phyloP scores from a whole-genome alignment of 805 yeast genomes.

The Zygosaccharomyces lentus region DNA sequence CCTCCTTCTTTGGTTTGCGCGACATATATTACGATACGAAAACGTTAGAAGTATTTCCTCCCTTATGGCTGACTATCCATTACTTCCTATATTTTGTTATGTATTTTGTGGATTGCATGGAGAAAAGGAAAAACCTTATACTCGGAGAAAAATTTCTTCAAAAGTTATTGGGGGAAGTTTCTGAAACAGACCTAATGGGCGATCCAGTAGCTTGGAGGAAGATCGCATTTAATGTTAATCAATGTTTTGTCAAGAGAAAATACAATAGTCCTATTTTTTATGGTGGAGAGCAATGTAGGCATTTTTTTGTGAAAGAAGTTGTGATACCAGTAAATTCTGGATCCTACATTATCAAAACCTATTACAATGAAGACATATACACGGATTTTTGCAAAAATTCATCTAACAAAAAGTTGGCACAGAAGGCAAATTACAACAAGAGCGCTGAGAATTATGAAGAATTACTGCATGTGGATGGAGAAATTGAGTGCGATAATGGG shows the following conservation, averaged over 20 bases:
- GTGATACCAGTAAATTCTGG: neutral
- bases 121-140: neutral
- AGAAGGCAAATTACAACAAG: neutral
- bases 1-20: neutral
- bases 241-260: no score
- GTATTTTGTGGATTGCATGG: neutral
- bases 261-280: no score
- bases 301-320: no score
- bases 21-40: neutral
- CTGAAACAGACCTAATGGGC: neutral
- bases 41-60: neutral
- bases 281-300: no score
- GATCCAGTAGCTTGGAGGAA: no score
- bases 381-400: no score
- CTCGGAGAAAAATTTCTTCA: neutral
- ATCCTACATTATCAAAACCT: neutral
- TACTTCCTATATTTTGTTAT: neutral
- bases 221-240: no score
- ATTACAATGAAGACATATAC: neutral
- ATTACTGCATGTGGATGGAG: neutral
- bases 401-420: neutral
- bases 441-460: neutral
- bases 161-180: neutral
- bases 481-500: neutral
- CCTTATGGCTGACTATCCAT: neutral